Evolutionary conservation across 2,329 filamentous ascomycete species (phyloP), one percentile per base, ranked within the genome.

Genomic region (Sporothrix phasma): DNA sequence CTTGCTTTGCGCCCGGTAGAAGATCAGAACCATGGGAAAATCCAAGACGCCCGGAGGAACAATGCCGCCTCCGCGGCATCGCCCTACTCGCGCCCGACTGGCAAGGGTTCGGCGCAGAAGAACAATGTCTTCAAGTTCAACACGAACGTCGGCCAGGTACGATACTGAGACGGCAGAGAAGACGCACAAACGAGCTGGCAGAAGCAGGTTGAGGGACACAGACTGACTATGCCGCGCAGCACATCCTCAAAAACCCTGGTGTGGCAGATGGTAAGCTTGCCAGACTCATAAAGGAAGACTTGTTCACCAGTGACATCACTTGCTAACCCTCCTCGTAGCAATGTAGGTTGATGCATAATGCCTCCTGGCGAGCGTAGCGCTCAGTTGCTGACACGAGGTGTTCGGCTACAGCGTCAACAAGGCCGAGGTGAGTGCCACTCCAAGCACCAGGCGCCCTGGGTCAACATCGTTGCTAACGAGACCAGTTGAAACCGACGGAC

Each of bases 101-200:
- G 67, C 53, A 54, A 68, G 29, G 68, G 65, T 4, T 63, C 73
- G 66, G 70, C 74, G 10, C 71, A 73, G 65, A 79, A 79, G 72
- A 92, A 96, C 78, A 92, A 90, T 71, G 90, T 97, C 76, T 97
- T 97, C 84, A 96, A 95, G 75, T 96, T 97, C 85, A 96, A 96
- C 80, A 94, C 89, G 70, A 81, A 93, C 74, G 84, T 94, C 69
- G 92, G 93, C 70, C 81, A 84, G 66, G 68, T 68, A 66, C 10
- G 66, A 31, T 24, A 26, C 10, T 24, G 15, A 2, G 3, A 13
- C 10, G 34, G 34, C n/a, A n/a, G n/a, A n/a, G n/a, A n/a, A n/a
- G 34, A 13, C 34, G 34, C 10, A 37, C 10, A 13, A 47, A 3
- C 13, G 13, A 7, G 6, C 3, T 6, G 46, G 5, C 15, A 39